Conservation (phyloP, 2,329 filamentous ascomycete species). For the Alternaria longipes region DNA sequence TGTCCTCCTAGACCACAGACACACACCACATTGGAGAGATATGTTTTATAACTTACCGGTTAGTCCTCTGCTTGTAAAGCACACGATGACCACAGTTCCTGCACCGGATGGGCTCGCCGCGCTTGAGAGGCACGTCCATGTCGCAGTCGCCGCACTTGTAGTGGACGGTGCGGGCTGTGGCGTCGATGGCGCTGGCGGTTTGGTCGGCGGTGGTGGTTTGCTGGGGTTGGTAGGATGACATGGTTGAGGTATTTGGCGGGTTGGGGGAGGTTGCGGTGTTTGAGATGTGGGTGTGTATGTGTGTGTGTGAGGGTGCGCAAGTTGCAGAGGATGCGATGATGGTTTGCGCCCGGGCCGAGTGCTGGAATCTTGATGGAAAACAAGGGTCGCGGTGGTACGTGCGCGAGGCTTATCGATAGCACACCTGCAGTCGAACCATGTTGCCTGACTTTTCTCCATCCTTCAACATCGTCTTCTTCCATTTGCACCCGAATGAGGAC, state of each 20-base stretch:
- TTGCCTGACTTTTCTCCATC: too few relatives aligned
- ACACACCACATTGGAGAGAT: too few relatives aligned
- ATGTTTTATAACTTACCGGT: constrained; percentile 71
- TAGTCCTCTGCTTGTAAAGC: constrained; percentile 96
- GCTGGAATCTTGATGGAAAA: neutral
- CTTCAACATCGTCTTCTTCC: too few relatives aligned
- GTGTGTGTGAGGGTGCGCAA: neutral
- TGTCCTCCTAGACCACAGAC: too few relatives aligned
- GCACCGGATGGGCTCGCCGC: constrained; percentile 83
- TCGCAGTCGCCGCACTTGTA: constrained; percentile 84
- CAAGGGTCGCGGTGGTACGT: constrained; percentile 14
- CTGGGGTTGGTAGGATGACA: constrained; percentile 3
- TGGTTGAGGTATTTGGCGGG: neutral
- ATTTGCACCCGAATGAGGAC: too few relatives aligned
- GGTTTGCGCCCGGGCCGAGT: neutral
- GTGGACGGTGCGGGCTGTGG: constrained; percentile 56
- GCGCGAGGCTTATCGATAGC: constrained; percentile 6
- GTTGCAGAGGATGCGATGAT: neutral
- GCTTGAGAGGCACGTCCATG: constrained; percentile 76
- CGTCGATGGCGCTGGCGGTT: constrained; percentile 38
- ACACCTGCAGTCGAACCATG: too few relatives aligned
- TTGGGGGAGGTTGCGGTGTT: neutral
- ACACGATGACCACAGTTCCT: constrained; percentile 95
- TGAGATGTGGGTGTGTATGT: too few relatives aligned
- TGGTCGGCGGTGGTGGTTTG: constrained; percentile 1